Percentiles rank a stretch among this genome's conserved stretches.
These are phyloP conservation scores for Bruguiera hainesii DNA, from an alignment of 441 rosid genomes.

Conservation along the genomic window DNA sequence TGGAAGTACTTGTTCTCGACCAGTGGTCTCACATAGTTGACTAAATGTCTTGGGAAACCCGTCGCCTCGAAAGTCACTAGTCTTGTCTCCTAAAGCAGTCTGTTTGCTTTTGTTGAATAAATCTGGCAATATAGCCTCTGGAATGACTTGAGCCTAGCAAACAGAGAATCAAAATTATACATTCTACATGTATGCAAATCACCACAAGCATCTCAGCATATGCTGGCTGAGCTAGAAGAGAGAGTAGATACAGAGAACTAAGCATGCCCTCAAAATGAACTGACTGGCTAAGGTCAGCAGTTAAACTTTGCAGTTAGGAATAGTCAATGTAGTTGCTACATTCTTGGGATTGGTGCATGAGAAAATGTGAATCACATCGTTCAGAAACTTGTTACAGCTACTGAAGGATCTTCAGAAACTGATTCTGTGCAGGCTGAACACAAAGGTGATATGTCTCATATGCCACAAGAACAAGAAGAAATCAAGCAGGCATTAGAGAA, in stretches of 20 bases:
- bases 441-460: background rate
- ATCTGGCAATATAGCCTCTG: conserved; percentile 39
- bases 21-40: conserved; percentile 14
- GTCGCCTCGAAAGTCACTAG: conserved; percentile 18
- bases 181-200: background rate
- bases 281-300: background rate
- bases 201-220: background rate
- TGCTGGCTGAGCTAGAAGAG: background rate
- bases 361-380: background rate
- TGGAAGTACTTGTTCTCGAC: conserved; percentile 10
- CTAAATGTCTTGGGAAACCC: conserved; percentile 18
- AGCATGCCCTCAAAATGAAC: background rate
- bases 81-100: conserved; percentile 11
- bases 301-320: background rate
- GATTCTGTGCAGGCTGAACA: background rate
- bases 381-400: background rate
- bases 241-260: conserved; percentile 1
- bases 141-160: conserved; percentile 38
- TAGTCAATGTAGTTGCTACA: background rate
- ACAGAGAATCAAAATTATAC: background rate
- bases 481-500: background rate
- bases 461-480: conserved; percentile 1
- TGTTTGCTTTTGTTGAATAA: conserved; percentile 24
- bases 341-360: background rate
- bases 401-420: background rate